phyloP scores from a whole-genome alignment of 1,284 basidiomycete species.

The Takashimella tepidaria region DNA sequence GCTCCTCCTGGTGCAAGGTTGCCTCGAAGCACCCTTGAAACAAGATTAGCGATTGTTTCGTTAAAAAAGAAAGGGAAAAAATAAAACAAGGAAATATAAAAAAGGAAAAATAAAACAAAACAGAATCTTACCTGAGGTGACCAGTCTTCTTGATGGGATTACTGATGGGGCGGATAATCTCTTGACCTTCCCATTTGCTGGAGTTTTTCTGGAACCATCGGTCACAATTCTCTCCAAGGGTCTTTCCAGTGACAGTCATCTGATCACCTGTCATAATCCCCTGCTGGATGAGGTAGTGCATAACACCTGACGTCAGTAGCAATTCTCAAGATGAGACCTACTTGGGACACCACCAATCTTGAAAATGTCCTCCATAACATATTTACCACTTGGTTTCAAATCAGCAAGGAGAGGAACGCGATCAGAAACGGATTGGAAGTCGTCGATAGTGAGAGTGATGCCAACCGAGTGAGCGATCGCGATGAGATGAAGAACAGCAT shows the following conservation, averaged over 20 bases:
- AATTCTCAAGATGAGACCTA: slow-evolving; percentile 48
- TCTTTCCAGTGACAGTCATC: slow-evolving; percentile 91
- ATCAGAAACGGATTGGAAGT: slow-evolving; percentile 84
- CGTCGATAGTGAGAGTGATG: slow-evolving; percentile 81
- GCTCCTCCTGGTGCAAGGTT: slow-evolving; percentile 86
- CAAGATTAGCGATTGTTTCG: no score
- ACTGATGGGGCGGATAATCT: slow-evolving; percentile 70
- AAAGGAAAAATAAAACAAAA: slow-evolving; percentile 14
- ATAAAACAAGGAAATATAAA: not conserved
- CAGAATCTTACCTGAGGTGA: slow-evolving; percentile 57
- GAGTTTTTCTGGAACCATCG: slow-evolving; percentile 63
- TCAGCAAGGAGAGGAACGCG: slow-evolving; percentile 91
- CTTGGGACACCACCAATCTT: slow-evolving; percentile 79
- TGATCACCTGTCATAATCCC: slow-evolving; percentile 83
- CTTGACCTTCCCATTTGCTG: slow-evolving; percentile 67
- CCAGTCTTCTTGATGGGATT: slow-evolving; percentile 89
- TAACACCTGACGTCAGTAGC: slow-evolving; percentile 40
- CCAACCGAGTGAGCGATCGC: slow-evolving; percentile 91
- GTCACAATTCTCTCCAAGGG: slow-evolving; percentile 83
- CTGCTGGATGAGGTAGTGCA: slow-evolving; percentile 75
- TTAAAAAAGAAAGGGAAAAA: slow-evolving; percentile 25
- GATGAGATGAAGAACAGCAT: slow-evolving; percentile 86
- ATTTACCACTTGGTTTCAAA: slow-evolving; percentile 89
- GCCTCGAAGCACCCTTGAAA: slow-evolving; percentile 73
- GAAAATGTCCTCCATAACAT: slow-evolving; percentile 96